Evolutionary conservation across 805 yeast species (phyloP), one percentile per base, ranked within the genome.

Genomic region (Metschnikowia noctiluminum): DNA sequence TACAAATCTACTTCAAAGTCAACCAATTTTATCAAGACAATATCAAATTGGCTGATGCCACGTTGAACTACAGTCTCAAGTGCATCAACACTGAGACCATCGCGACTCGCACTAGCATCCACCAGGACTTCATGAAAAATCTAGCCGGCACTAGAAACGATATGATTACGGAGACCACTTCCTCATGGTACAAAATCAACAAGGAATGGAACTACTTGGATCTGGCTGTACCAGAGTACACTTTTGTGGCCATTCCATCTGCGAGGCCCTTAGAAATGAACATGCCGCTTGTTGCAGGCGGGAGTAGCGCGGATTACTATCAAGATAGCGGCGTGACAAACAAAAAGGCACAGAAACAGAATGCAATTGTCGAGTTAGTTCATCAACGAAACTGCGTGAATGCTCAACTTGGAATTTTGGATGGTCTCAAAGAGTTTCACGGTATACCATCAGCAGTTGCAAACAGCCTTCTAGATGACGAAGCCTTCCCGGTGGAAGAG

Each of bases 181-280:
- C 85, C 37, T 77, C 81, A 53, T 94, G 98, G 98, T 92, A 92
- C 70, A 85, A 87, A 56, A 87, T 91, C 60, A 91, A 90, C 66
- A 82, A 85, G 59, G 98, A 94, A 64, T 77, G 97, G 58, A 77
- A 95, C 54, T 82, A 82, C 40, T 77, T 89, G 80, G 96, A 89
- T 63, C 78, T 79, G 53, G 58, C 81, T 43, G 82, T 79, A 15
- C 72, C 82, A 6, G 79, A 77, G 65, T 81, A 57, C 78, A 81
- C 71, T 49, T 79, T 59, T 50, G 38, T 65, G 7, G 77, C 77
- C 5, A 54, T 71, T n/a, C 78, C 78, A 7, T 58, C 52, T 50
- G 52, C 62, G 7, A 30, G 27, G 8, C 42, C 51, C 6, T 45
- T 42, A 11, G 35, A 32, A 12, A 45, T 35, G 38, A 36, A 32